A percentile compares a stretch with the other conserved stretches of the same genome.
Conservation (phyloP, 306 rosid species). For the Urtica urens region DNA sequence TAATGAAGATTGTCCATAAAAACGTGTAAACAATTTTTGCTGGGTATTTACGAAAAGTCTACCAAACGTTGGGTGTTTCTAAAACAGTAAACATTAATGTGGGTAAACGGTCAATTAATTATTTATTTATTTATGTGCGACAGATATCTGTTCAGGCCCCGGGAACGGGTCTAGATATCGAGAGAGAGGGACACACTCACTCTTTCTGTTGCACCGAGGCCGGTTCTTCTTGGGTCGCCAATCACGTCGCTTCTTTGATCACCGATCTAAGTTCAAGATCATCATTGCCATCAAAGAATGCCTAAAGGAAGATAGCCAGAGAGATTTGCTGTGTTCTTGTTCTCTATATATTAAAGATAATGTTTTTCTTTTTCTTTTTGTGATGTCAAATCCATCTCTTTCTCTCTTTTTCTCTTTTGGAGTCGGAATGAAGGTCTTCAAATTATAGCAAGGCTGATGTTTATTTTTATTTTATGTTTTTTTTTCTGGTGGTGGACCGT, state of each 20-base stretch:
- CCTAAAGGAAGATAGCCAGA: not conserved
- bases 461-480: not conserved
- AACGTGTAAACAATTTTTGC: too few species aligned
- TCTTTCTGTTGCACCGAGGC: constrained; percentile 68
- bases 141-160: constrained; percentile 76
- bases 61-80: too few species aligned
- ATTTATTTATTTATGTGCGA: constrained; percentile 14
- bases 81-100: too few species aligned
- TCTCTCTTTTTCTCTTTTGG: not conserved
- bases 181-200: constrained; percentile 64
- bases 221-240: constrained; percentile 79
- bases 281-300: not conserved
- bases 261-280: constrained; percentile 27
- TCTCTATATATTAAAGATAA: too few species aligned
- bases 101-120: too few species aligned
- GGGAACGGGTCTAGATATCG: constrained; percentile 35
- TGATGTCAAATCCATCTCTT: not conserved
- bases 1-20: too few species aligned
- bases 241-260: constrained; percentile 57
- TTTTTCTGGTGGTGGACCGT: not conserved
- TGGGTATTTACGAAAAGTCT: too few species aligned
- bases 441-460: not conserved
- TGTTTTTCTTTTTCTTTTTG: constrained; percentile 1
- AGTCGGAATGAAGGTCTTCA: not conserved
- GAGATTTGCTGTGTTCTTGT: not conserved